These are phyloP conservation scores for Leccinum subgranulosum DNA, from an alignment of 768 basidiomycete genomes.

Conservation along the genomic window DNA sequence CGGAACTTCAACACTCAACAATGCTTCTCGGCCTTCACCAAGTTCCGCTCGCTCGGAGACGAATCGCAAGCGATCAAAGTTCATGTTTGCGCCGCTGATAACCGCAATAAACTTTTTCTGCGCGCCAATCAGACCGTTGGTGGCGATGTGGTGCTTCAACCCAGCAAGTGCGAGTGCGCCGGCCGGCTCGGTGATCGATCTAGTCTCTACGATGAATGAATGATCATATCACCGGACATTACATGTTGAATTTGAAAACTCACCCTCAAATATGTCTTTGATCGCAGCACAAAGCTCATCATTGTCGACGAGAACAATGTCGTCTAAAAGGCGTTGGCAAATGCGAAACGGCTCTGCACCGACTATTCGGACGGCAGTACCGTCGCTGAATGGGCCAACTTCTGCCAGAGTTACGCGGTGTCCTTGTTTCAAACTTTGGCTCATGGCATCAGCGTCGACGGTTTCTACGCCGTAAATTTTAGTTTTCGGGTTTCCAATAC, in stretches of 20 bases:
- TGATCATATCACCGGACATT: background rate
- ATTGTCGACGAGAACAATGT: conserved; percentile 81
- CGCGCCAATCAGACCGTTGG: conserved; percentile 78
- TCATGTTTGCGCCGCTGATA: conserved; percentile 98
- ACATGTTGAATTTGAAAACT: conserved; percentile 6
- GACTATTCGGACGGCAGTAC: conserved; percentile 94
- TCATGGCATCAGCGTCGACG: conserved; percentile 92
- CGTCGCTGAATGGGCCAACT: conserved; percentile 96
- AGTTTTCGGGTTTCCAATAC: conserved; percentile 81
- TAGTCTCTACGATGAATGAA: conserved; percentile 55
- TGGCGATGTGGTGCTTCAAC: conserved; percentile 79
- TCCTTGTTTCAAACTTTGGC: conserved; percentile 73
- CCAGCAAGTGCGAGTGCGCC: conserved; percentile 92
- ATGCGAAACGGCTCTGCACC: conserved; percentile 94
- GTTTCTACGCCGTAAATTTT: conserved; percentile 93
- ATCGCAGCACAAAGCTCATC: conserved; percentile 98
- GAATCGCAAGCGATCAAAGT: conserved; percentile 93
- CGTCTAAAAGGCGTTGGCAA: conserved; percentile 81
- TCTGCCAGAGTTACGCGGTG: conserved; percentile 81
- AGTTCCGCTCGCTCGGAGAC: conserved; percentile 98
- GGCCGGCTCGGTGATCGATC: conserved; percentile 94
- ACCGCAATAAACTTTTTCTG: conserved; percentile 89
- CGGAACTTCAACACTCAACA: conserved; percentile 92
- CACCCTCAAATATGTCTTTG: conserved; percentile 98
- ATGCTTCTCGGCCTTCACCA: conserved; percentile 91